Evolutionary conservation across 805 yeast species (phyloP).

Genomic region (Spathaspora sp.): DNA sequence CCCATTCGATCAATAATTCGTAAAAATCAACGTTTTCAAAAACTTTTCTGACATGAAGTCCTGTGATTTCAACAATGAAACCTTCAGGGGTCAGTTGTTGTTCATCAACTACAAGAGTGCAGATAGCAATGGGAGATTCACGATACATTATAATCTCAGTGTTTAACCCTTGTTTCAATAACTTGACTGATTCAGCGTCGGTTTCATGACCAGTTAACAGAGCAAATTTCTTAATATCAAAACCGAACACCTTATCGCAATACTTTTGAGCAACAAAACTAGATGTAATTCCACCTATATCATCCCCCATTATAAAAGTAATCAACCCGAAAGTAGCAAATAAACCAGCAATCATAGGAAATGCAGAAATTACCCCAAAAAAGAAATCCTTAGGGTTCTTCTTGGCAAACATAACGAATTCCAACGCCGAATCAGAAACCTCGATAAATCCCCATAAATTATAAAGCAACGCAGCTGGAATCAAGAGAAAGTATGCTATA

Average conservation of each 20-base stretch:
- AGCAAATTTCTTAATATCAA: slow-evolving; percentile 49
- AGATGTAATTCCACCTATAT: slow-evolving; percentile 37
- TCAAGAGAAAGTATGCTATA: slow-evolving; percentile 16
- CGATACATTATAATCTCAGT: slow-evolving; percentile 60
- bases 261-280: slow-evolving; percentile 20
- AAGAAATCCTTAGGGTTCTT: slow-evolving; percentile 20
- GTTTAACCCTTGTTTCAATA: slow-evolving; percentile 38
- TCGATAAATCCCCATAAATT: slow-evolving; percentile 26
- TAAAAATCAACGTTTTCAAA: slow-evolving; percentile 63
- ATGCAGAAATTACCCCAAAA: slow-evolving; percentile 19
- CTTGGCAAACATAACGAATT: slow-evolving; percentile 21
- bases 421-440: slow-evolving; percentile 26
- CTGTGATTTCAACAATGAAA: slow-evolving; percentile 51
- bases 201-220: slow-evolving; percentile 16
- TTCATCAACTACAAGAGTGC: slow-evolving; percentile 41
- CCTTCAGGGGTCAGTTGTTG: slow-evolving; percentile 37
- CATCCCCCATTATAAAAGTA: slow-evolving; percentile 41
- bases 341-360: slow-evolving; percentile 37
- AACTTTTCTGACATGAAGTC: slow-evolving; percentile 64
- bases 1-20: slow-evolving; percentile 61
- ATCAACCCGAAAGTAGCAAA: slow-evolving; percentile 39
- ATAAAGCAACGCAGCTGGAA: slow-evolving; percentile 17
- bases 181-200: slow-evolving; percentile 18
- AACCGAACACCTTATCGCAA: slow-evolving; percentile 41
- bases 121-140: slow-evolving; percentile 67